Evolutionary conservation across 805 yeast genomes (phyloP).

Genomic region (Zygotorulaspora danielsina): DNA sequence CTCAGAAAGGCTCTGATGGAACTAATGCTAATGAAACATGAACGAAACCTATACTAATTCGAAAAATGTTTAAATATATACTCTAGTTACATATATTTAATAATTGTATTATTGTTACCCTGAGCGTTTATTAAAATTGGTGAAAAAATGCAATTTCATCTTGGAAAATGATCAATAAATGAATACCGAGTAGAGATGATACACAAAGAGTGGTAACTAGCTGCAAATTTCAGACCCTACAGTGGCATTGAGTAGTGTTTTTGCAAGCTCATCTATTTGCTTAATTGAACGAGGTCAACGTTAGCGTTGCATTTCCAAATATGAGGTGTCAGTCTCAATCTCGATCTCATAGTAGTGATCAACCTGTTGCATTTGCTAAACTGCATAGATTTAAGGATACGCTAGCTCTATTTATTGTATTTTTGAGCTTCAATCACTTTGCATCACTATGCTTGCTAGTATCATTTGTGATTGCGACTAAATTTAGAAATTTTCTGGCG

Average conservation of each 20-base stretch:
- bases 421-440: constrained; percentile 32
- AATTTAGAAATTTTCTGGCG: constrained; percentile 28
- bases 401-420: constrained; percentile 31
- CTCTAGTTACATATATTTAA: too few relatives aligned
- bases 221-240: too few relatives aligned
- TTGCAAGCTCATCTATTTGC: background rate
- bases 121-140: too few relatives aligned
- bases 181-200: too few relatives aligned
- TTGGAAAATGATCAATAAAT: too few relatives aligned
- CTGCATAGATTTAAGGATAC: constrained; percentile 34
- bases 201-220: too few relatives aligned
- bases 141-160: too few relatives aligned
- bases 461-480: constrained; percentile 28
- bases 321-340: constrained; percentile 8
- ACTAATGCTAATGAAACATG: background rate
- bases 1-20: background rate
- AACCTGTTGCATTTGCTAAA: constrained; percentile 22
- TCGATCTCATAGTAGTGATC: constrained; percentile 11
- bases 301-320: background rate
- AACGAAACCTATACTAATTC: too few relatives aligned
- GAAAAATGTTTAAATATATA: too few relatives aligned
- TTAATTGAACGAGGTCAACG: background rate
- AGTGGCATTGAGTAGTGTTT: too few relatives aligned
- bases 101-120: too few relatives aligned
- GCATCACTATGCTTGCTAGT: constrained; percentile 25